Evolutionary conservation across 768 basidiomycete species (phyloP), one percentile per base, ranked within the genome.

Genomic region (Pisolithus orientalis): DNA sequence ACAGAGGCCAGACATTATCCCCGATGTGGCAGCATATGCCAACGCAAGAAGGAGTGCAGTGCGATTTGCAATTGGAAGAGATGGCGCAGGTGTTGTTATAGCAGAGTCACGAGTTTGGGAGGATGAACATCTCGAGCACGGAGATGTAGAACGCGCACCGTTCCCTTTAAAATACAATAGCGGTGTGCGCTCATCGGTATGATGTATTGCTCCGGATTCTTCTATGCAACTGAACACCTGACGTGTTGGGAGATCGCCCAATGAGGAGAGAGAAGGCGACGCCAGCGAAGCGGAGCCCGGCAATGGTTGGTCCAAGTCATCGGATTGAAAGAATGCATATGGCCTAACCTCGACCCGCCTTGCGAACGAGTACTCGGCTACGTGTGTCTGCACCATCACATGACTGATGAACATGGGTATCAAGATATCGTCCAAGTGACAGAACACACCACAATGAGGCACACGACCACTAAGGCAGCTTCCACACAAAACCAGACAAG

Each of bases 1-100:
- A 64, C 91, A 95, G 83, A 97, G 88, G 24, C 94, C 94, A 4
- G 87, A 90, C 27, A 95, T 73, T 21, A 90, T 92, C 0, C 94
- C 94, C 4, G 89, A 92, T 48, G 85, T 80, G 11, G 90, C 90
- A 14, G 93, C 87, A 66, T 90, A 97, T 1, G 90, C 88, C 44
- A 93, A 75, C 10, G 92, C 88, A 42, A 93, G 68, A 53, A 87
- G 69, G 1, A 88, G 66, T 1, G 80, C 76, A 10, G 79, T 83
- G 29, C 76, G 77, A 55, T 40, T 34, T 37, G 39, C n/a, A 27
- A 55, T 70, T 61, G 65, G 38, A 62, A 50, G 58, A 51, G 25
- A 64, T 50, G 16, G 65, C 61, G 43, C 59, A 58, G 27, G 59
- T 51, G 13, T 49, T 32, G 13, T 69, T 61, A 32, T 66, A 60